Evolutionary conservation across 2,329 filamentous ascomycete genomes (phyloP).

Genomic region (Dothideomycetidae sp.): DNA sequence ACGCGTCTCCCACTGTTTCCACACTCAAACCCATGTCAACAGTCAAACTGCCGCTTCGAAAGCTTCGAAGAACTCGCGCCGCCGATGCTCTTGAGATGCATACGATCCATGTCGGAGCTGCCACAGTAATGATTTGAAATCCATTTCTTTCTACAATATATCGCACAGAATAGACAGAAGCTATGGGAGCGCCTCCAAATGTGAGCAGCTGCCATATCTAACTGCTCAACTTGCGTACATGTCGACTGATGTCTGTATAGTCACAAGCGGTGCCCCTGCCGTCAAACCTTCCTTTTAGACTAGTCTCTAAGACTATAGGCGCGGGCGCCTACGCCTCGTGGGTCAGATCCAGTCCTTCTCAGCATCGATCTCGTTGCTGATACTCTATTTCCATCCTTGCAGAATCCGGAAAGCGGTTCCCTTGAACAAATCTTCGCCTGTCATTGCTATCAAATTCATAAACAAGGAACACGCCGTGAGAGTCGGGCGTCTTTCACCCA

Average conservation of each 20-base stretch:
- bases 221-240: background rate
- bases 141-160: too few relatives aligned
- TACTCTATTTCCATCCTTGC: constrained; percentile 13
- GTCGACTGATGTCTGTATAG: constrained; percentile 26
- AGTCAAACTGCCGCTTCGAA: too few relatives aligned
- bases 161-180: too few relatives aligned
- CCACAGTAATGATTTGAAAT: too few relatives aligned
- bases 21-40: too few relatives aligned
- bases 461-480: constrained; percentile 90
- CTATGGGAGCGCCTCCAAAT: constrained; percentile 21
- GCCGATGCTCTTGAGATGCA: too few relatives aligned
- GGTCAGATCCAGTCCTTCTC: constrained; percentile 19
- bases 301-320: constrained; percentile 92
- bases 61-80: too few relatives aligned
- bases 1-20: too few relatives aligned
- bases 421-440: constrained; percentile 48
- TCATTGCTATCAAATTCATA: constrained; percentile 97
- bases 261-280: constrained; percentile 85
- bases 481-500: constrained; percentile 73
- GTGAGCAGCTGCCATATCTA: too few relatives aligned
- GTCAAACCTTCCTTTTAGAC: constrained; percentile 71
- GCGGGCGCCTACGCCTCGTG: constrained; percentile 96
- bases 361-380: background rate
- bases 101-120: too few relatives aligned
- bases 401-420: constrained; percentile 91